Conservation (phyloP, 345 rosid genomes). For the Brassica juncea region DNA sequence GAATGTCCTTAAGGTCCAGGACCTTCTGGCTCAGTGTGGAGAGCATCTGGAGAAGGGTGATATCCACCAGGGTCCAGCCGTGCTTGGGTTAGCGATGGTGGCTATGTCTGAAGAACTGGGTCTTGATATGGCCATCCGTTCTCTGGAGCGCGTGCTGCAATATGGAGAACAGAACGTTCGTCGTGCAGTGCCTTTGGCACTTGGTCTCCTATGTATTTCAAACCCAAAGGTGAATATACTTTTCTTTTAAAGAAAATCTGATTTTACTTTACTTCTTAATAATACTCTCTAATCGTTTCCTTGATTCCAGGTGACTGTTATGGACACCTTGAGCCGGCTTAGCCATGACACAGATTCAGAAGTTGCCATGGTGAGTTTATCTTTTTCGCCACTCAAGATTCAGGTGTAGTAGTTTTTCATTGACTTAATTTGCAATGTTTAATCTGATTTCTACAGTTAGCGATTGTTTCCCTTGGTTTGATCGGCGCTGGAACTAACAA, state of each 20-base stretch:
- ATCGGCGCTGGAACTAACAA: slow-evolving; percentile 97
- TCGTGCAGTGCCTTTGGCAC: slow-evolving; percentile 92
- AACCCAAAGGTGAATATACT: slow-evolving; percentile 76
- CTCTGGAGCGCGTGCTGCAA: slow-evolving; percentile 85
- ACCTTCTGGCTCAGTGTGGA: slow-evolving; percentile 87
- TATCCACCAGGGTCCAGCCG: slow-evolving; percentile 45
- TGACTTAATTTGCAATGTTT: not conserved
- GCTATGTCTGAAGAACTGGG: slow-evolving; percentile 98
- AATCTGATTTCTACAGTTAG: not conserved
- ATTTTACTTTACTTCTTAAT: not conserved
- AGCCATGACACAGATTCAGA: slow-evolving; percentile 98
- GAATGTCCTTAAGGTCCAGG: slow-evolving; percentile 95
- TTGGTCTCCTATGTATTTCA: slow-evolving; percentile 92
- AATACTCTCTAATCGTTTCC: slow-evolving; percentile 2
- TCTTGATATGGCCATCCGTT: slow-evolving; percentile 93
- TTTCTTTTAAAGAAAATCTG: not conserved
- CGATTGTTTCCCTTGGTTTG: slow-evolving; percentile 49
- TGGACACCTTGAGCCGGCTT: slow-evolving; percentile 95
- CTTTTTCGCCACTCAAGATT: not conserved
- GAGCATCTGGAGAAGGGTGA: slow-evolving; percentile 94
- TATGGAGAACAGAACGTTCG: slow-evolving; percentile 93
- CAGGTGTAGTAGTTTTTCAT: not conserved
- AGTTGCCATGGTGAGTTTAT: slow-evolving; percentile 84
- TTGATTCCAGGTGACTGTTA: slow-evolving; percentile 73
- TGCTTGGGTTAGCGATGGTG: slow-evolving; percentile 97